Evolutionary conservation across 345 rosid genomes (phyloP), one percentile per base, ranked within the genome.

Genomic region (Atalantia buxifolia): DNA sequence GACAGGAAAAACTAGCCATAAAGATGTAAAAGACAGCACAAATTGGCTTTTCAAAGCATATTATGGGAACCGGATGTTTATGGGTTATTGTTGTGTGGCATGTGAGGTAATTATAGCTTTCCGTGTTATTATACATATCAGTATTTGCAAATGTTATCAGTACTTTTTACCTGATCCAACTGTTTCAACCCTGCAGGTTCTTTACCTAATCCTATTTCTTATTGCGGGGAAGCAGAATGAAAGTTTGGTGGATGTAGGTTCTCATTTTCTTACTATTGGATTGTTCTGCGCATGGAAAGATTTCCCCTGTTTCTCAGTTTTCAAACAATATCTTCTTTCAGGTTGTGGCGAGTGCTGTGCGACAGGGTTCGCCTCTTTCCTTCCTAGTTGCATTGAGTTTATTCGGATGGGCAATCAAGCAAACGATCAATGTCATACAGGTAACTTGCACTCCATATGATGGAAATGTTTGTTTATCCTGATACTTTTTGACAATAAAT

Each of bases 61-160:
- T 88, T 95, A 93, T 85, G 99, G 99, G 50, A 92, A 93, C 82
- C 83, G 99, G 31, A 88, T 90, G 92, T 94, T 95, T 84, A 93
- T 95, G 97, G 91, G 91, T 76, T 95, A 84, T 81, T 95, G 99
- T 77, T 95, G 97, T 35, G 96, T 85, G 80, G 93, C 98, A 6
- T 96, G 98, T 69, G 98, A 96, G 99, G 99, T 90, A 87, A 81
- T 30, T 71, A 22, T 27, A 61, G 33, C 69, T 74, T 30, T 14
- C 9, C 22, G n/a, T 53, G 24, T 53, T 57, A 25, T 7, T 66
- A 30, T 61, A 19, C 36, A 7, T 9, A 25, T 53, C 22, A n/a
- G 35, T 65, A 63, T 3, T 38, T 65, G 3, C 13, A 3, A 57
- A 35, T 48, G 33, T 56, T 5, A 36, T 63, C 57, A 35, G 38